phyloP scores from a whole-genome alignment of 2,329 filamentous ascomycete species.

The Botrytis medusae region DNA sequence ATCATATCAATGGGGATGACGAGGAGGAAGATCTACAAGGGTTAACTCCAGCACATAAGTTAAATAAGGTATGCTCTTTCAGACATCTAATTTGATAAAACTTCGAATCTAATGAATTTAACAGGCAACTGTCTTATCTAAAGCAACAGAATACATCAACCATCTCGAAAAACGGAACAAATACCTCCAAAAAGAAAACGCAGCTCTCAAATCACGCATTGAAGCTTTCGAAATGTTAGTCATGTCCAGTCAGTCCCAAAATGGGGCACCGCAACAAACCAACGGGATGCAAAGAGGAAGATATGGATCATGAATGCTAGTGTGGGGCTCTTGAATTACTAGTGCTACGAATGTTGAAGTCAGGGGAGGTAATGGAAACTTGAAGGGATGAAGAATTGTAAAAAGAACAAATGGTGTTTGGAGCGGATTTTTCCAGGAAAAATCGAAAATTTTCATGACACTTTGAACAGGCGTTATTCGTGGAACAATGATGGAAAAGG shows the following conservation, averaged over 20 bases:
- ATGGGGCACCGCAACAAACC: background rate
- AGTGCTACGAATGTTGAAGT: background rate
- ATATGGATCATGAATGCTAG: constrained; percentile 3
- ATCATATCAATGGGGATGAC: constrained; percentile 41
- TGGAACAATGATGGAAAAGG: background rate
- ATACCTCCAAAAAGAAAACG: constrained; percentile 78
- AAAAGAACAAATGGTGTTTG: constrained; percentile 14
- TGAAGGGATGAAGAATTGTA: background rate
- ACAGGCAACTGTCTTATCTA: constrained; percentile 64
- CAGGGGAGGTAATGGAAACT: constrained; percentile 1
- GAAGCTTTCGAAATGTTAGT: constrained; percentile 79
- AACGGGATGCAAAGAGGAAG: constrained; percentile 14
- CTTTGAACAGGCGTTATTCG: background rate
- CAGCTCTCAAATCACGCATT: constrained; percentile 71
- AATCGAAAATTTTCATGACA: background rate
- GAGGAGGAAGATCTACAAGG: constrained; percentile 55
- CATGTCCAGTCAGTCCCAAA: constrained; percentile 49
- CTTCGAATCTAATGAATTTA: constrained; percentile 9
- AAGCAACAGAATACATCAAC: constrained; percentile 93
- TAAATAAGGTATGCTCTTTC: constrained; percentile 57
- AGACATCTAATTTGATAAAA: background rate
- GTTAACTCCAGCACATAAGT: constrained; percentile 62
- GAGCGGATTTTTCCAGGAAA: background rate
- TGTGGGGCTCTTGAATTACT: background rate
- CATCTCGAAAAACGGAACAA: constrained; percentile 90